These are phyloP conservation scores for Circinella umbellata DNA, from an alignment of 371 early-diverging fungal species.

Conservation along the genomic window DNA sequence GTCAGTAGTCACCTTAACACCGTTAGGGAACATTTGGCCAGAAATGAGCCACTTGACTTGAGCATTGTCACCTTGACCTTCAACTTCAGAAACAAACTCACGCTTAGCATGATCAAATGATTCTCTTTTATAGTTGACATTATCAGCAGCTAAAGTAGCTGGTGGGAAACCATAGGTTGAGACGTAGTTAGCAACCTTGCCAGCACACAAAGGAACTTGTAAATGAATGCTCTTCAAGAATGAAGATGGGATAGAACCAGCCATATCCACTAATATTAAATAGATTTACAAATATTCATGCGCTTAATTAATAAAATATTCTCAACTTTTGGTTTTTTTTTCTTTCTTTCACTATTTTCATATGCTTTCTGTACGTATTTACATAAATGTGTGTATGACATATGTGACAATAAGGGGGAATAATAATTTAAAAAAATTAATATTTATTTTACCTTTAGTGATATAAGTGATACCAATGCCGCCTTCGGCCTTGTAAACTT, in stretches of 20 bases:
- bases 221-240: slow-evolving; percentile 42
- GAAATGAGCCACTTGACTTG: slow-evolving; percentile 26
- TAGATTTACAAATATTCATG: not conserved
- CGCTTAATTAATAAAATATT: not conserved
- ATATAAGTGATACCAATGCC: slow-evolving; percentile 49
- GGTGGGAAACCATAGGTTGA: slow-evolving; percentile 44
- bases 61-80: slow-evolving; percentile 16
- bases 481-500: slow-evolving; percentile 29
- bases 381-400: too few species aligned
- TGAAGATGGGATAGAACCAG: slow-evolving; percentile 46
- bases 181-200: slow-evolving; percentile 42
- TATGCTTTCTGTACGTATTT: too few species aligned
- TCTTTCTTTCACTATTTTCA: too few species aligned
- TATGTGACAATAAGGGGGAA: too few species aligned
- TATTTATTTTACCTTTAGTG: slow-evolving; percentile 24
- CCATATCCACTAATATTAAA: slow-evolving; percentile 31
- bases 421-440: not conserved
- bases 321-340: too few species aligned
- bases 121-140: slow-evolving; percentile 31
- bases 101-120: slow-evolving; percentile 38
- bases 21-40: slow-evolving; percentile 45
- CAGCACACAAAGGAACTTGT: slow-evolving; percentile 54
- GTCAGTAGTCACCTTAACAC: slow-evolving; percentile 31
- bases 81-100: slow-evolving; percentile 25
- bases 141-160: slow-evolving; percentile 16